phyloP scores from a whole-genome alignment of 1,284 basidiomycete genomes.

The Meripilus lineatus region DNA sequence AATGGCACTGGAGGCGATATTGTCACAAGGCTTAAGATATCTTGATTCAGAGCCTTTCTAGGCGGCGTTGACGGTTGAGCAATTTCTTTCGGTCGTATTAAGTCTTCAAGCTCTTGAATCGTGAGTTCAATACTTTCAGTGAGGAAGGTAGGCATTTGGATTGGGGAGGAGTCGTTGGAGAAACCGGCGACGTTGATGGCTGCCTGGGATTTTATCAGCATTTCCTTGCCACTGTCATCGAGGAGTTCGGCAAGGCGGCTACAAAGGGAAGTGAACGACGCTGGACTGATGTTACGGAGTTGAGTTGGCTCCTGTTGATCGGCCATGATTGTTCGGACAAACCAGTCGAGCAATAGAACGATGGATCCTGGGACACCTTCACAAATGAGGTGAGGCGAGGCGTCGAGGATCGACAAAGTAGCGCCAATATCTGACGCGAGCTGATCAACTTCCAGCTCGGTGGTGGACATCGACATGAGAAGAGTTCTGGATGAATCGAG shows the following conservation, averaged over 20 bases:
- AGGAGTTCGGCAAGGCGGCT: constrained; percentile 16
- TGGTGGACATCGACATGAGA: constrained; percentile 25
- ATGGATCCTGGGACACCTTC: constrained; percentile 29
- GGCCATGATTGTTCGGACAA: constrained; percentile 23
- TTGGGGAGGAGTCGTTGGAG: constrained; percentile 12
- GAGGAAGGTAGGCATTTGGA: constrained; percentile 13
- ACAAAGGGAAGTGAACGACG: not conserved
- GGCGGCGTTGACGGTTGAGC: constrained; percentile 43
- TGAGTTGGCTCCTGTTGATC: not conserved
- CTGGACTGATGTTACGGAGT: not conserved
- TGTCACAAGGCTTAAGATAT: constrained; percentile 40
- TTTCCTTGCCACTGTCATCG: constrained; percentile 14
- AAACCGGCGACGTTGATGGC: constrained; percentile 11
- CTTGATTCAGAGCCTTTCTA: constrained; percentile 47
- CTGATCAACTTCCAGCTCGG: constrained; percentile 23
- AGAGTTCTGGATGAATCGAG: constrained; percentile 24
- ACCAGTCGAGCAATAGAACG: constrained; percentile 44
- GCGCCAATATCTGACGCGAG: constrained; percentile 33
- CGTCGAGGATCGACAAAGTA: constrained; percentile 27
- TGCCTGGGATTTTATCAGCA: constrained; percentile 18
- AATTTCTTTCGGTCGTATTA: constrained; percentile 16
- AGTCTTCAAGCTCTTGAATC: constrained; percentile 25
- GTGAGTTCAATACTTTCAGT: constrained; percentile 21
- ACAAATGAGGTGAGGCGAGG: constrained; percentile 13
- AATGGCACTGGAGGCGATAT: constrained; percentile 68